These are phyloP conservation scores for Sedum album DNA, from an alignment of 164 flowering plant genomes.

Conservation along the genomic window DNA sequence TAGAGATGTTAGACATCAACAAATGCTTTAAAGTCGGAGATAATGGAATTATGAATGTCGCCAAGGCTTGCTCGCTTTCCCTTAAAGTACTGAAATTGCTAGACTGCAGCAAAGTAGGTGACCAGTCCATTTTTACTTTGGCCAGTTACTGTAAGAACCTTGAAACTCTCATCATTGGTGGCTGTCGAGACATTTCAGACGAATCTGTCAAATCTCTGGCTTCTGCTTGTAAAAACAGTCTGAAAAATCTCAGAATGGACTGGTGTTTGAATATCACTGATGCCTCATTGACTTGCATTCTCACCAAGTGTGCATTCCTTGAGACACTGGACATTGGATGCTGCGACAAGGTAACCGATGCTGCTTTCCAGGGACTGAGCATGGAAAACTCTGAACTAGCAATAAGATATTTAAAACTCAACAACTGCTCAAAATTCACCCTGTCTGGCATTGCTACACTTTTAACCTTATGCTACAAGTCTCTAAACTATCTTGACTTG, in stretches of 20 bases:
- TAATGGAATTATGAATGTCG: constrained; percentile 44
- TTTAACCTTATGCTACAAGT: constrained; percentile 45
- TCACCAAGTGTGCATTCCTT: constrained; percentile 48
- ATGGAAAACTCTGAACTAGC: constrained; percentile 22
- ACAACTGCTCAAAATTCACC: constrained; percentile 76
- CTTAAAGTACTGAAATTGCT: constrained; percentile 57
- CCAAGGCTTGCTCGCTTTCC: constrained; percentile 53
- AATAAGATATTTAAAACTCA: constrained; percentile 60
- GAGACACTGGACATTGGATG: constrained; percentile 78
- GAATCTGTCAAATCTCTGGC: constrained; percentile 53
- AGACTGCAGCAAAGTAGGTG: constrained; percentile 73
- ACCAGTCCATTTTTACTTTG: constrained; percentile 52
- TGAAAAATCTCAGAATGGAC: constrained; percentile 71
- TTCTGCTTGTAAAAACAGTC: constrained; percentile 35
- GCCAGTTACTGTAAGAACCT: constrained; percentile 63
- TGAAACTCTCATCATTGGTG: constrained; percentile 77
- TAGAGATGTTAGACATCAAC: constrained; percentile 52
- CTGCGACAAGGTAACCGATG: constrained; percentile 83
- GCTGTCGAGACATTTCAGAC: constrained; percentile 61
- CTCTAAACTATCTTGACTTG: constrained; percentile 70
- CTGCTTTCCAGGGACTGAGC: constrained; percentile 46
- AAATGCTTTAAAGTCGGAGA: constrained; percentile 80
- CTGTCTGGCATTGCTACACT: constrained; percentile 47
- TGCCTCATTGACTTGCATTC: constrained; percentile 45
- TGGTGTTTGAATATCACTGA: constrained; percentile 84